Evolutionary conservation across 2,329 filamentous ascomycete species (phyloP), one percentile per base, ranked within the genome.

Genomic region (Aspergillus sojae): DNA sequence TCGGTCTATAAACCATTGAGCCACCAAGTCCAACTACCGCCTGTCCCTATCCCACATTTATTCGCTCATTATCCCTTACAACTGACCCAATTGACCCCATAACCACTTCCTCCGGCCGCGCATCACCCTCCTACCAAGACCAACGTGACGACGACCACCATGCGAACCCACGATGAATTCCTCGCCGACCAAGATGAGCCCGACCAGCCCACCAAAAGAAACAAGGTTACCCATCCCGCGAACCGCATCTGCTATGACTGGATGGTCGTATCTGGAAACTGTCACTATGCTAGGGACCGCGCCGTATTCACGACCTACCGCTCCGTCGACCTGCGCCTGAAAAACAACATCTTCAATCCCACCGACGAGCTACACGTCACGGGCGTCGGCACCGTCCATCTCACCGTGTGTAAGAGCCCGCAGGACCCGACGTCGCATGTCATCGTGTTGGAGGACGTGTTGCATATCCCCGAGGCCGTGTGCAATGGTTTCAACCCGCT

Each of bases 211-310:
- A 63, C 60, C n/a, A 66, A 66, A 36, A 62, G 63, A 30, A 63
- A 50, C 41, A 61, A 65, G 26, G 43, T 43, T 16, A 19, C 61
- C 4, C 28, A 68, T 70, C 1, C 80, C 77, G 57, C 72, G 81
- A 12, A 77, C 74, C 28, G 71, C 69, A 2, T 81, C 81, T 63
- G 67, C 73, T 36, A 78, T 76, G 70, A 73, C 69, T 23, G 72
- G 72, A 70, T 74, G 71, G 60, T 74, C 41, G 66, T 71, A 12
- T 65, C 65, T 26, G 71, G 71, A 12, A 75, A 76, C 63, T 67
- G 68, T 56, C 75, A 77, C 64, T 71, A 78, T 58, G 76, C 75
- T 36, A 70, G 74, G 58, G 74, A 78, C 59, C 67, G 67, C 41
- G 67, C 70, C 43, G 62, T 67, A 11, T 78, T 78, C 70, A 71